phyloP scores from a whole-genome alignment of 768 basidiomycete species.

The Hydnum rufescens region DNA sequence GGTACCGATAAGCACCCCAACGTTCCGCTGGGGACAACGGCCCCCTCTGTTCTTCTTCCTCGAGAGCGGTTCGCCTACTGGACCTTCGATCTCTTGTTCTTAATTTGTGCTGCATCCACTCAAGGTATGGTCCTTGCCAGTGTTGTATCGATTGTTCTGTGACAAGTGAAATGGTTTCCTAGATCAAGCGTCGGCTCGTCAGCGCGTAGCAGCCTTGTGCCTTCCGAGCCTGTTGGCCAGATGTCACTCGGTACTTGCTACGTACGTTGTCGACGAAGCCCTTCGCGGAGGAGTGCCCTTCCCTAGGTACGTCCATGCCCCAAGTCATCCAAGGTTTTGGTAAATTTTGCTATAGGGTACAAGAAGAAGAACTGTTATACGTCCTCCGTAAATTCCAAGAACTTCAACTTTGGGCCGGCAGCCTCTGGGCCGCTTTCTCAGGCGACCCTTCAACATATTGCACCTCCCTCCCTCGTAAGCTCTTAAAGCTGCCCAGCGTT shows the following conservation, averaged over 20 bases:
- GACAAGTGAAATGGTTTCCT: too few species aligned
- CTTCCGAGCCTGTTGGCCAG: constrained; percentile 56
- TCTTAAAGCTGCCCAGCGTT: neutral
- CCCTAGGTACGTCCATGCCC: constrained; percentile 34
- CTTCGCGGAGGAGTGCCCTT: constrained; percentile 80
- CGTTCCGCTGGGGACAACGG: constrained; percentile 51
- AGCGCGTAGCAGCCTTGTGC: constrained; percentile 51
- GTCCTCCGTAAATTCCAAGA: constrained; percentile 57
- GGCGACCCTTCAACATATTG: constrained; percentile 39
- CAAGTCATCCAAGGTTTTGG: neutral
- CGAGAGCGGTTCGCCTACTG: constrained; percentile 81
- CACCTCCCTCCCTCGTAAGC: constrained; percentile 37
- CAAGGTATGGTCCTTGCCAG: neutral
- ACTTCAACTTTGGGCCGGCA: constrained; percentile 53
- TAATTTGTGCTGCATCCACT: constrained; percentile 37
- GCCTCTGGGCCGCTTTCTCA: constrained; percentile 56
- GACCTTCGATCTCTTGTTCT: constrained; percentile 76
- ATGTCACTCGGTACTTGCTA: constrained; percentile 44
- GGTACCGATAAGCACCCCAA: neutral
- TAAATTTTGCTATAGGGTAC: constrained; percentile 28
- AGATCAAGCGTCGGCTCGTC: constrained; percentile 43
- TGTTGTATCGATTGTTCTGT: too few species aligned
- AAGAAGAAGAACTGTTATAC: constrained; percentile 81
- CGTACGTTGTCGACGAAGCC: constrained; percentile 68
- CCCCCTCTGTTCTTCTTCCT: constrained; percentile 33